These are phyloP conservation scores for Phlebopus sp. DNA, from an alignment of 1,284 basidiomycete genomes.

Conservation along the genomic window DNA sequence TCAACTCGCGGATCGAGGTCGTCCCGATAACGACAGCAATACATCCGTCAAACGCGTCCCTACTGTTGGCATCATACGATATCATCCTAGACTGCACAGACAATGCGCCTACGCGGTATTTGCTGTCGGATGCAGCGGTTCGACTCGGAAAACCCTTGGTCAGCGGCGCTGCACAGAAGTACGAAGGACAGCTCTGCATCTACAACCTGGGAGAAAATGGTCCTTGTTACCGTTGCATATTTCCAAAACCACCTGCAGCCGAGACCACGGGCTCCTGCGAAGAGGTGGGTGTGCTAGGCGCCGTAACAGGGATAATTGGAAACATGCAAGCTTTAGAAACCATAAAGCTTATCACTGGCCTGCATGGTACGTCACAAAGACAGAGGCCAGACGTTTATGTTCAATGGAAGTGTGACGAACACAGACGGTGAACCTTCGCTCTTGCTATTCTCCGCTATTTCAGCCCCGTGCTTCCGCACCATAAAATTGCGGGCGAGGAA, in stretches of 20 bases:
- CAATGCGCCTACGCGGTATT: slow-evolving; percentile 88
- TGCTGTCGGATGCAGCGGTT: slow-evolving; percentile 91
- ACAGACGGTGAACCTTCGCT: slow-evolving; percentile 61
- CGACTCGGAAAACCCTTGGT: slow-evolving; percentile 76
- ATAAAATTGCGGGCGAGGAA: slow-evolving; percentile 76
- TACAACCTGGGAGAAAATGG: slow-evolving; percentile 71
- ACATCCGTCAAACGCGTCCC: slow-evolving; percentile 56
- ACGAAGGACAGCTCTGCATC: slow-evolving; percentile 86
- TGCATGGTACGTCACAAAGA: slow-evolving; percentile 54
- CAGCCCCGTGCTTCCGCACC: slow-evolving; percentile 70
- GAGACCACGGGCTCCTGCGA: slow-evolving; percentile 77
- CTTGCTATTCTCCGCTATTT: slow-evolving; percentile 73
- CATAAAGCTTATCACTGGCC: slow-evolving; percentile 76
- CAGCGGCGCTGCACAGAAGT: slow-evolving; percentile 90
- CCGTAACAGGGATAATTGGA: slow-evolving; percentile 89
- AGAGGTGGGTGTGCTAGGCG: slow-evolving; percentile 89
- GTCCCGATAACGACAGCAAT: slow-evolving; percentile 55
- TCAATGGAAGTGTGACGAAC: slow-evolving; percentile 6
- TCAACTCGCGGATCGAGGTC: slow-evolving; percentile 66
- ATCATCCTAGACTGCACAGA: slow-evolving; percentile 95
- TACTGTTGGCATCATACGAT: slow-evolving; percentile 63
- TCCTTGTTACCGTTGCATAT: slow-evolving; percentile 95
- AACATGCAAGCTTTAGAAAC: slow-evolving; percentile 89
- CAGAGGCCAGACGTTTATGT: background rate
- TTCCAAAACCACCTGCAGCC: slow-evolving; percentile 71